These are phyloP conservation scores for Rhodofomes roseus DNA, from an alignment of 1,284 basidiomycete genomes.

Conservation along the genomic window DNA sequence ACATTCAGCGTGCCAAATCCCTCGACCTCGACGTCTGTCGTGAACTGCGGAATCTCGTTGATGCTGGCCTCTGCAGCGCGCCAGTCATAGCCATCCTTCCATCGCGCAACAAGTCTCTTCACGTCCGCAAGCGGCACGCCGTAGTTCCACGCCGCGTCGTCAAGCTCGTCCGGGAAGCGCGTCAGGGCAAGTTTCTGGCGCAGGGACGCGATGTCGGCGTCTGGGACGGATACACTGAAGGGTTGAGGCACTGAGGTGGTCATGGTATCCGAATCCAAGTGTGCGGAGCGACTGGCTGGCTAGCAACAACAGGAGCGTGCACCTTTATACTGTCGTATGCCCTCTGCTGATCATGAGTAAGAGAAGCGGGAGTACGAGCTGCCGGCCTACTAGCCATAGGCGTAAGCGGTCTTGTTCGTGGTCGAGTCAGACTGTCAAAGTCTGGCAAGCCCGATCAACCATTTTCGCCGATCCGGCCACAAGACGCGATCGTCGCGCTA, in stretches of 20 bases:
- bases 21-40: constrained; percentile 34
- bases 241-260: neutral
- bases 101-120: constrained; percentile 33
- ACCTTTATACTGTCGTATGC: neutral
- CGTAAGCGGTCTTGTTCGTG: no score
- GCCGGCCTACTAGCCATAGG: no score
- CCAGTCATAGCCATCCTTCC: constrained; percentile 44
- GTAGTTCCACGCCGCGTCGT: constrained; percentile 34
- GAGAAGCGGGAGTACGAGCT: no score
- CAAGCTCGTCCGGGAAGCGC: constrained; percentile 40
- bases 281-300: no score
- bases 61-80: constrained; percentile 34
- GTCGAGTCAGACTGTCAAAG: no score
- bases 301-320: no score
- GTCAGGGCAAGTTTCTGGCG: constrained; percentile 15
- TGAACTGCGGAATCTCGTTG: constrained; percentile 44
- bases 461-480: no score
- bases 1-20: constrained; percentile 35
- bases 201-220: constrained; percentile 15
- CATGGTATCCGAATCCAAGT: no score
- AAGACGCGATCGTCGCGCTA: neutral
- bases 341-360: neutral
- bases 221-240: neutral
- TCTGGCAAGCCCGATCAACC: neutral
- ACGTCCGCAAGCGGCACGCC: constrained; percentile 38